A percentile compares a stretch with the other conserved stretches of the same genome.
These are phyloP conservation scores for Diophrys sp. DNA, from an alignment of 73 alveolate species.

Conservation along the genomic window DNA sequence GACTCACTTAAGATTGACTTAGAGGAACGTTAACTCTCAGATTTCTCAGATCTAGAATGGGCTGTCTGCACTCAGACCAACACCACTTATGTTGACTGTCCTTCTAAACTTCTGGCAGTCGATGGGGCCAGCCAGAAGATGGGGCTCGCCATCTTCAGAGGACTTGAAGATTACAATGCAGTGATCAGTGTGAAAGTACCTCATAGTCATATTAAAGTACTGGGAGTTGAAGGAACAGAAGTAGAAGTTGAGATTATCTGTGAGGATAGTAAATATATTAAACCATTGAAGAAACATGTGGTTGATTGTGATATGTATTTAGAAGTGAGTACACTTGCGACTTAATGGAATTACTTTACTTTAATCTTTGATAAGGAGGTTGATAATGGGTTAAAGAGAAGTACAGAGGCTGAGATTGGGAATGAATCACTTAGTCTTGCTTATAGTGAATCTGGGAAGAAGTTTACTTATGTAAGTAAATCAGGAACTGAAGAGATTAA, in stretches of 20 bases:
- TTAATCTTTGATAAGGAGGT: background rate
- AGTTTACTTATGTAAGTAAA: background rate
- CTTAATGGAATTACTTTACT: slow-evolving; percentile 3
- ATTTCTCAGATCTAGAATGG: background rate
- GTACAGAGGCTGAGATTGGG: background rate
- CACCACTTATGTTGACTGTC: slow-evolving; percentile 35
- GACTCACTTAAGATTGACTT: background rate
- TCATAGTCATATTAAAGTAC: background rate
- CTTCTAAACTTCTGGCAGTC: too few species aligned
- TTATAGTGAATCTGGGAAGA: background rate
- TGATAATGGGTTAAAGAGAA: background rate
- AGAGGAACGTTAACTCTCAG: background rate
- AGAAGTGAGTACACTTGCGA: background rate
- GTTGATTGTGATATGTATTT: background rate
- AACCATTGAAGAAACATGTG: background rate
- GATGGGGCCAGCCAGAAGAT: background rate
- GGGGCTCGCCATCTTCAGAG: slow-evolving; percentile 2
- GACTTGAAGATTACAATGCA: background rate
- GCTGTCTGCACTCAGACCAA: slow-evolving; percentile 25
- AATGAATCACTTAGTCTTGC: background rate
- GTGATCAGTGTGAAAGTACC: background rate
- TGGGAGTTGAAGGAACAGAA: background rate
- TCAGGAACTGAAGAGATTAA: slow-evolving; percentile 6
- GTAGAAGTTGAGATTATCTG: background rate
- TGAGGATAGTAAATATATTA: background rate